A percentile compares a stretch with the other conserved stretches of the same genome.
These are phyloP conservation scores for Erigeron philadelphicus DNA, from an alignment of 140 eudicot species.

Conservation along the genomic window DNA sequence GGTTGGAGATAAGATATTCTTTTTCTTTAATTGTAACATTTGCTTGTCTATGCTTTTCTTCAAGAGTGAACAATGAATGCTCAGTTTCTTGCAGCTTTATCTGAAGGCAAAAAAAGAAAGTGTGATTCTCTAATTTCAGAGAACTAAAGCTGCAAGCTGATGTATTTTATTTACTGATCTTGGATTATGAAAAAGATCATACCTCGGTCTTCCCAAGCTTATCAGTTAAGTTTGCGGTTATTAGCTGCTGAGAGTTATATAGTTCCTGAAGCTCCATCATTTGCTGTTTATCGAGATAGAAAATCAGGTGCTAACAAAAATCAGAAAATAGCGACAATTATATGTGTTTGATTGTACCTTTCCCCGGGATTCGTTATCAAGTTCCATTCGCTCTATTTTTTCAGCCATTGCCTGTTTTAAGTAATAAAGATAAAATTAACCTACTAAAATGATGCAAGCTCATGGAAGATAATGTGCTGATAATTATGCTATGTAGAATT, in stretches of 20 bases:
- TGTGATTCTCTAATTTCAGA: slow-evolving; percentile 3
- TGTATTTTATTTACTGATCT: background rate
- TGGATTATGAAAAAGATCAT: slow-evolving; percentile 5
- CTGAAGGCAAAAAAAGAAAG: slow-evolving; percentile 28
- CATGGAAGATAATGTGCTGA: background rate
- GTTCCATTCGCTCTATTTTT: slow-evolving; percentile 93
- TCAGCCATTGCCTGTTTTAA: slow-evolving; percentile 82
- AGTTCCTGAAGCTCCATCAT: slow-evolving; percentile 80
- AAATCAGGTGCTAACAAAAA: background rate
- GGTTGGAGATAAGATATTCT: slow-evolving; percentile 79
- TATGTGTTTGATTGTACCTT: slow-evolving; percentile 51
- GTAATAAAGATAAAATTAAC: background rate
- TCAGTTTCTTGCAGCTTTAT: slow-evolving; percentile 93
- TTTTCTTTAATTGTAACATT: slow-evolving; percentile 87
- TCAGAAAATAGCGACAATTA: background rate
- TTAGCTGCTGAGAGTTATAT: slow-evolving; percentile 69
- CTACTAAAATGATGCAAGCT: background rate
- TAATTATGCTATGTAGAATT: background rate
- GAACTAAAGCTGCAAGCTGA: background rate
- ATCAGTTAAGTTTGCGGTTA: slow-evolving; percentile 61
- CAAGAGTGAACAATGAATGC: slow-evolving; percentile 79
- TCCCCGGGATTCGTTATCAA: slow-evolving; percentile 80
- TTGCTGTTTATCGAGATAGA: slow-evolving; percentile 49
- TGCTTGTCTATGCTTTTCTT: slow-evolving; percentile 91
- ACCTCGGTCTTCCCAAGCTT: slow-evolving; percentile 90